These are phyloP conservation scores for Phialophora macrospora DNA, from an alignment of 2,329 filamentous ascomycete species.

Conservation along the genomic window DNA sequence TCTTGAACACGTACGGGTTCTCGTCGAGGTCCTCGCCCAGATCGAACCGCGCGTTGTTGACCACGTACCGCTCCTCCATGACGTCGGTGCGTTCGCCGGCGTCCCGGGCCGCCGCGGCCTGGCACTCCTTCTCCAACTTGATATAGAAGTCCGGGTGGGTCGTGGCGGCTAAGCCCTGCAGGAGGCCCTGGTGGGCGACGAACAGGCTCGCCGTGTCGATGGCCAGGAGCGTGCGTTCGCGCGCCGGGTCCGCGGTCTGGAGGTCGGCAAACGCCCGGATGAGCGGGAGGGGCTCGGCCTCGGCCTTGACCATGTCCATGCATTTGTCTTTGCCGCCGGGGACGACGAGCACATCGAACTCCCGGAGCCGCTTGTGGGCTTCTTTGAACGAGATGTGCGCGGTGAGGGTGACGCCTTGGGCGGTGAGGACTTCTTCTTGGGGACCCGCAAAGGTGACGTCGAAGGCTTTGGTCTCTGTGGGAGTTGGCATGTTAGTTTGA, in stretches of 20 bases:
- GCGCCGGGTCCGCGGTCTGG: slow-evolving; percentile 76
- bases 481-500: slow-evolving; percentile 37
- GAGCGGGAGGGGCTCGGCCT: slow-evolving; percentile 67
- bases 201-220: slow-evolving; percentile 80
- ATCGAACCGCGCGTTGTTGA: slow-evolving; percentile 89
- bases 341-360: slow-evolving; percentile 80
- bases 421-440: slow-evolving; percentile 55
- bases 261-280: slow-evolving; percentile 78
- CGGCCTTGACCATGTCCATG: slow-evolving; percentile 64
- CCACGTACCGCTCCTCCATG: slow-evolving; percentile 80
- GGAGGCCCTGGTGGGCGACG: slow-evolving; percentile 75
- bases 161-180: slow-evolving; percentile 78
- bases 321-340: slow-evolving; percentile 67
- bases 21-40: slow-evolving; percentile 76
- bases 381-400: slow-evolving; percentile 80
- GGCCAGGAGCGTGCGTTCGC: slow-evolving; percentile 80
- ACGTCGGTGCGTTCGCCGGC: slow-evolving; percentile 79
- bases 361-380: slow-evolving; percentile 71
- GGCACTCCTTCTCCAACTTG: slow-evolving; percentile 80
- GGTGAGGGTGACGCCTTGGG: slow-evolving; percentile 70
- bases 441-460: slow-evolving; percentile 58
- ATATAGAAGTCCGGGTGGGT: slow-evolving; percentile 82
- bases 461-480: slow-evolving; percentile 58
- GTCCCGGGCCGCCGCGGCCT: slow-evolving; percentile 71
- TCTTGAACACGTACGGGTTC: slow-evolving; percentile 80